A percentile compares a stretch with the other conserved stretches of the same genome.
Evolutionary conservation across 2,329 filamentous ascomycete genomes (phyloP).

Genomic region (Xylaria sp.): DNA sequence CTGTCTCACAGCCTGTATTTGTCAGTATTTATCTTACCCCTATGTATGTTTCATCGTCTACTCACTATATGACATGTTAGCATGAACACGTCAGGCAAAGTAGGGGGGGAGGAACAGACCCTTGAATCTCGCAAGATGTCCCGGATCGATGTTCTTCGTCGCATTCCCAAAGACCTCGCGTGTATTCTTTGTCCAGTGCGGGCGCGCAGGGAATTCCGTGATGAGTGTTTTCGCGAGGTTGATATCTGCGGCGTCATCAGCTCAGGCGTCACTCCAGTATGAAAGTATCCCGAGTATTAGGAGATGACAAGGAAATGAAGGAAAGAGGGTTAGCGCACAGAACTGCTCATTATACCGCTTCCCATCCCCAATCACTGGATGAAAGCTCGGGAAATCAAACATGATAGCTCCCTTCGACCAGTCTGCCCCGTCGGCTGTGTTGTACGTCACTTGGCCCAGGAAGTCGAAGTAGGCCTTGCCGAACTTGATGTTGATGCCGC

Average conservation of each 20-base stretch:
- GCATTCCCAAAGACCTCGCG: slow-evolving; percentile 41
- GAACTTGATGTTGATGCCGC: slow-evolving; percentile 50
- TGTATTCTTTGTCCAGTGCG: slow-evolving; percentile 52
- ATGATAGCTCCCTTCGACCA: slow-evolving; percentile 48
- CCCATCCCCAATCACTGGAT: slow-evolving; percentile 41
- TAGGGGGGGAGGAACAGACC: slow-evolving; percentile 26
- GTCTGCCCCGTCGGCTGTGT: slow-evolving; percentile 44
- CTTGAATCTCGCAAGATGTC: slow-evolving; percentile 44
- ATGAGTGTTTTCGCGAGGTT: slow-evolving; percentile 43
- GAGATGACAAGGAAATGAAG: background rate
- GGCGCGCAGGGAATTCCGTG: slow-evolving; percentile 46
- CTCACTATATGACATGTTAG: slow-evolving; percentile 2
- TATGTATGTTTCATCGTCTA: background rate
- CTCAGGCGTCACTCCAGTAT: background rate
- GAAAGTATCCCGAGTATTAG: too few relatives aligned
- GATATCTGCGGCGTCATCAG: slow-evolving; percentile 31
- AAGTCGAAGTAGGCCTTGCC: slow-evolving; percentile 45
- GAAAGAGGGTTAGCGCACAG: slow-evolving; percentile 33
- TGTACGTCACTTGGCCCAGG: slow-evolving; percentile 44
- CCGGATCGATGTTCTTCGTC: slow-evolving; percentile 43
- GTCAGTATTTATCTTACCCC: background rate
- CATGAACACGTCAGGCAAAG: background rate
- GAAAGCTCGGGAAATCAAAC: slow-evolving; percentile 49
- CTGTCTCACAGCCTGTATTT: slow-evolving; percentile 29
- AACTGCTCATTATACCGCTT: slow-evolving; percentile 47